Base-by-base conservation (phyloP, 495 filamentous ascomycete genomes). In the Podospora pseudopauciseta region DNA sequence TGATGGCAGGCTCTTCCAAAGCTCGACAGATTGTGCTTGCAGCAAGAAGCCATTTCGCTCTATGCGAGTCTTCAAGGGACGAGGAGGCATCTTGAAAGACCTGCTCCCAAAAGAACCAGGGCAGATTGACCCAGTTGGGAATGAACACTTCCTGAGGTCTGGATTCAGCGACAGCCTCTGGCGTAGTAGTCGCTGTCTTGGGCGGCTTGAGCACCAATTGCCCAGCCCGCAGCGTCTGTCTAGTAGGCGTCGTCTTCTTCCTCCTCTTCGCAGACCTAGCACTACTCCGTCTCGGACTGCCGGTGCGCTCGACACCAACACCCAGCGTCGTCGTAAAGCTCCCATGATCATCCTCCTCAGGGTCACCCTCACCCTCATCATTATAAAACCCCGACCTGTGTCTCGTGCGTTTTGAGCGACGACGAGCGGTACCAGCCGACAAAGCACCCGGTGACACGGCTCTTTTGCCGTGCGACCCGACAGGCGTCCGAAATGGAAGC, bases 1-100 rank as follows among this genome's bases (percentile, higher is more conserved):
- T 87, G 19, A 97, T 78, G 6, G 92, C 90, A 5, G 93, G 90
- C 70, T 94, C 90, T 5, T 85, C 77, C 66, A 94, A 93, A 4
- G 81, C 77, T 55, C 83, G 85, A 67, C 91, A 94, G 16, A 88
- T 73, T 11, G 84, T 75, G 13, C 90, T 86, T 19, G 87, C 77
- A 26, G 84, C 78, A 3, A 89, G 65, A 15, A 96, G 85, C 86
- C 87, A 92, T 65, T 76, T 74, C 3, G 86, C 83, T 0, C 87
- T 84, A 0, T 76, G 69, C 55, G 83, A 79, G 66, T 89, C 84
- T 49, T 86, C 64, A 26, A 91, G 77, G 3, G 91, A 89, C 57
- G 84, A 77, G 5, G 88, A 86, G 5, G 90, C 88, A 67, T 83
- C 86, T 59, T 83, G 69, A 72, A 97, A 92, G 60, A 94, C 86